Evolutionary conservation across 2,329 filamentous ascomycete species (phyloP).

Genomic region (Epichloe gansuensis): DNA sequence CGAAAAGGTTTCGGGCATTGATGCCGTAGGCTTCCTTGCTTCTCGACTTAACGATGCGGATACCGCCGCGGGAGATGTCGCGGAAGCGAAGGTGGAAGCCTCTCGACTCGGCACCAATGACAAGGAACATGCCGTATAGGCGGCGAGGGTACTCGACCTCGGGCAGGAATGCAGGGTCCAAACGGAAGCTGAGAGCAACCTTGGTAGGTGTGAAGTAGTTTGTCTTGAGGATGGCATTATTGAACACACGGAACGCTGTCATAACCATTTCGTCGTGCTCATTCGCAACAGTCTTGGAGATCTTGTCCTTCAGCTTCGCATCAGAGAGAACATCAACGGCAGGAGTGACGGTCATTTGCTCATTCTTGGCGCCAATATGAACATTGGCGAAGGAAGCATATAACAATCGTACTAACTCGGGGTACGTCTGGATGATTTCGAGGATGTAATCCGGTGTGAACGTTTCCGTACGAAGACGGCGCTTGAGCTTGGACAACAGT

Average conservation of each 20-base stretch:
- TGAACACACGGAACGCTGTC: slow-evolving; percentile 93
- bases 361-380: slow-evolving; percentile 51
- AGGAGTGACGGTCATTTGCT: slow-evolving; percentile 43
- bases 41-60: slow-evolving; percentile 95
- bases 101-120: slow-evolving; percentile 92
- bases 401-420: slow-evolving; percentile 70
- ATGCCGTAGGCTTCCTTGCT: slow-evolving; percentile 94
- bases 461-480: slow-evolving; percentile 85
- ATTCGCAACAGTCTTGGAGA: slow-evolving; percentile 69
- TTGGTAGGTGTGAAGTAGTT: slow-evolving; percentile 98
- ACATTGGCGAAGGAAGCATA: slow-evolving; percentile 87
- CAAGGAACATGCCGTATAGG: slow-evolving; percentile 95
- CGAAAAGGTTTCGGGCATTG: slow-evolving; percentile 91
- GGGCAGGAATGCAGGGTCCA: slow-evolving; percentile 82
- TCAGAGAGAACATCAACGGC: slow-evolving; percentile 62
- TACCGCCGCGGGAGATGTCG: slow-evolving; percentile 92
- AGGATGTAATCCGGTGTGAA: slow-evolving; percentile 98
- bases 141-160: slow-evolving; percentile 85
- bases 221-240: slow-evolving; percentile 85
- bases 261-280: slow-evolving; percentile 98
- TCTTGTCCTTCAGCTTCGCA: slow-evolving; percentile 59
- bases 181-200: slow-evolving; percentile 90
- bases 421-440: slow-evolving; percentile 90
- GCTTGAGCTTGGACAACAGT: slow-evolving; percentile 87
- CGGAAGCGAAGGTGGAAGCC: slow-evolving; percentile 97